Percentiles rank a stretch among this genome's conserved stretches.
Evolutionary conservation across 1,284 basidiomycete genomes (phyloP).

Genomic region (Vanrija sp.): DNA sequence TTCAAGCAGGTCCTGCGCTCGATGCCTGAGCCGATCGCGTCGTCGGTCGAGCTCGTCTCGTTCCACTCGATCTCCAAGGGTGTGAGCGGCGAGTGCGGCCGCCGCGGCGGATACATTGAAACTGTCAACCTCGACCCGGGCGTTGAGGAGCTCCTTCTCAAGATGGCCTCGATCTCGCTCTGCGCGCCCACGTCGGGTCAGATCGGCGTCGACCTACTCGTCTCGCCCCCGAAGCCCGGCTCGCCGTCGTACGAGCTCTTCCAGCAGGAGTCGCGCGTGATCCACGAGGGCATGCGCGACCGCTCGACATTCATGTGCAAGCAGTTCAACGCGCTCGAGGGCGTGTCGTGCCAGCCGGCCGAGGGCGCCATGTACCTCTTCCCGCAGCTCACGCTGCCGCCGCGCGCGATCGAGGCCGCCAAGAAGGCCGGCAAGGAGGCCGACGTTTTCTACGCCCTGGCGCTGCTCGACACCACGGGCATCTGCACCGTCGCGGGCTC

Average conservation of each 20-base stretch:
- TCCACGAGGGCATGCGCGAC: constrained; percentile 63
- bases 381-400: constrained; percentile 64
- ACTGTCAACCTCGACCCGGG: constrained; percentile 69
- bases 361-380: constrained; percentile 78
- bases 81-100: constrained; percentile 82
- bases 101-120: constrained; percentile 91
- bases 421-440: constrained; percentile 64
- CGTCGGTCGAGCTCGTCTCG: constrained; percentile 66
- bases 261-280: constrained; percentile 70
- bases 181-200: constrained; percentile 75
- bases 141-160: constrained; percentile 75
- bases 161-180: constrained; percentile 79
- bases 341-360: constrained; percentile 76
- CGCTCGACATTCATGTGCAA: constrained; percentile 67
- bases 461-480: constrained; percentile 71
- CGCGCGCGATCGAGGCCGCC: constrained; percentile 68
- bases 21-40: constrained; percentile 51
- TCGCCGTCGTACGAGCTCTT: constrained; percentile 68
- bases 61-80: constrained; percentile 94
- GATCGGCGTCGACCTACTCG: constrained; percentile 80
- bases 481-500: constrained; percentile 84
- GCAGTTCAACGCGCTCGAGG: constrained; percentile 67
- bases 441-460: constrained; percentile 77
- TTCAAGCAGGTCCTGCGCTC: constrained; percentile 77
- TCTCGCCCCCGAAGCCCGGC: constrained; percentile 70